Evolutionary conservation across 306 rosid genomes (phyloP).

Genomic region (Corylus americana): DNA sequence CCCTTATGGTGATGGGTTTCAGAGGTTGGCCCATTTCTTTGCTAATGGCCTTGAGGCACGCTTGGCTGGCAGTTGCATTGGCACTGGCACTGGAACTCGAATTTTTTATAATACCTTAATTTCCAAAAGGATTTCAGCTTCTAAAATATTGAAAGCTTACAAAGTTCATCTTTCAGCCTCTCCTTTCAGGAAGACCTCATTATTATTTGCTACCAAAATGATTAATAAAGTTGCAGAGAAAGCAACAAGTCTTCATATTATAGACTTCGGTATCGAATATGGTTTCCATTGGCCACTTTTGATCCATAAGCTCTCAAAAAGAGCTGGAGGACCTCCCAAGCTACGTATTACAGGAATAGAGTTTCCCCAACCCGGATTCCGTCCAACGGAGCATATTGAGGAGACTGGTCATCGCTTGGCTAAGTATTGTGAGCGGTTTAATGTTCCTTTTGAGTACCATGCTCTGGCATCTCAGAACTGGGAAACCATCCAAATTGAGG

Average conservation of each 20-base stretch:
- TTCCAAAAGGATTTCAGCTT: constrained; percentile 30
- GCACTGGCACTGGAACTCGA: constrained; percentile 31
- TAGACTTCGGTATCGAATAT: constrained; percentile 72
- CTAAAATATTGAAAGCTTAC: constrained; percentile 55
- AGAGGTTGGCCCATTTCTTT: constrained; percentile 71
- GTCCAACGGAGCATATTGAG: constrained; percentile 68
- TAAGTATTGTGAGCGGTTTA: constrained; percentile 63
- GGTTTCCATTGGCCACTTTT: constrained; percentile 88
- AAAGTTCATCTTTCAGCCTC: constrained; percentile 43
- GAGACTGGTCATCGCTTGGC: constrained; percentile 78
- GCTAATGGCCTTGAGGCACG: constrained; percentile 65
- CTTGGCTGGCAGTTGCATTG: constrained; percentile 36
- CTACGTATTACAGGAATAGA: constrained; percentile 73
- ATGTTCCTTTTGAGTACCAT: constrained; percentile 70
- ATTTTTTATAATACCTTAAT: constrained; percentile 16
- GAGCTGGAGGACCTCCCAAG: constrained; percentile 49
- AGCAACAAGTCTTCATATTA: constrained; percentile 52
- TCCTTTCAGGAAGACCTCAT: constrained; percentile 60
- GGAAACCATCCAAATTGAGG: constrained; percentile 13
- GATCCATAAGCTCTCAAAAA: constrained; percentile 42
- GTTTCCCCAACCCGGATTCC: constrained; percentile 77
- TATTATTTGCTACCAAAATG: constrained; percentile 36
- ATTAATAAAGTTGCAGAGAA: constrained; percentile 40
- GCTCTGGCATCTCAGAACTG: constrained; percentile 19
- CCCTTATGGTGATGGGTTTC: constrained; percentile 46